Evolutionary conservation across 2,329 filamentous ascomycete species (phyloP).

Genomic region (Diaporthe nobilis): DNA sequence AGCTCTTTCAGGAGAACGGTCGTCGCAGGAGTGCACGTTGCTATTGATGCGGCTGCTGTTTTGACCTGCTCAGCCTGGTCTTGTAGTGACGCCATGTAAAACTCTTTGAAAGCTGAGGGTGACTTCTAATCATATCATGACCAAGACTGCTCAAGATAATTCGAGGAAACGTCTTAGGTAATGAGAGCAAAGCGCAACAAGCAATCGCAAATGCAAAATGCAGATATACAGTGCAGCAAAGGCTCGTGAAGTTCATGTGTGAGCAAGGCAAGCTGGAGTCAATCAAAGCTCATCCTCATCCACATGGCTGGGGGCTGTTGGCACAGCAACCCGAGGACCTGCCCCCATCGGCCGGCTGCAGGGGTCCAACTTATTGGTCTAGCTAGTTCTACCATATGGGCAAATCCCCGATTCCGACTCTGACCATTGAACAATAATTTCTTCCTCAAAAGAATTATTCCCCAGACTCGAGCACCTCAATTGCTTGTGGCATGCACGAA

Average conservation of each 20-base stretch:
- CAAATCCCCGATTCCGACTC: not conserved
- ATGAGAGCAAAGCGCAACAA: constrained; percentile 39
- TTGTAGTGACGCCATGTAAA: constrained; percentile 56
- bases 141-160: constrained; percentile 45
- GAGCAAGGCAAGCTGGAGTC: not conserved
- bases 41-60: constrained; percentile 59
- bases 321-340: constrained; percentile 25
- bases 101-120: constrained; percentile 43
- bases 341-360: not conserved
- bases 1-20: constrained; percentile 61
- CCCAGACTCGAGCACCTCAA: not conserved
- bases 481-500: not conserved
- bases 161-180: constrained; percentile 44
- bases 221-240: constrained; percentile 9
- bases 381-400: not conserved
- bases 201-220: constrained; percentile 27
- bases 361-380: constrained; percentile 6
- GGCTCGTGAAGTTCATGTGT: constrained; percentile 6
- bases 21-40: constrained; percentile 63
- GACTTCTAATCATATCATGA: constrained; percentile 54
- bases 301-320: constrained; percentile 12
- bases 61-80: constrained; percentile 62
- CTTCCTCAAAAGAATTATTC: not conserved
- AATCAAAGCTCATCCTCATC: constrained; percentile 9
- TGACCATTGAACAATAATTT: not conserved